Conservation (phyloP, 257 asterid species). For the Plantago major region DNA sequence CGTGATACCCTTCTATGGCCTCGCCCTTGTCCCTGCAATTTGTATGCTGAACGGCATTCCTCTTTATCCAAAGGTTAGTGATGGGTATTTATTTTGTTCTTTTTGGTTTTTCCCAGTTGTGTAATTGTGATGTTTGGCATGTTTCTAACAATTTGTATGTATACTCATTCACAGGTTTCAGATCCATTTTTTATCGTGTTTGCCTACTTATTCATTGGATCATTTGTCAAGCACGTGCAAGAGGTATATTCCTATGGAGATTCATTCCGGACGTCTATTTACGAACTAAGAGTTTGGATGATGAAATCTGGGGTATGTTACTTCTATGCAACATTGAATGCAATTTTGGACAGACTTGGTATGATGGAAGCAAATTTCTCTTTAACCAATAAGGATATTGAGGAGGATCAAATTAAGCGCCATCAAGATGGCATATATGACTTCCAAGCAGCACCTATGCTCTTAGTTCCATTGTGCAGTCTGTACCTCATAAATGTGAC, state of each 20-base stretch:
- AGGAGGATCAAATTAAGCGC: constrained; percentile 39
- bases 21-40: constrained; percentile 39
- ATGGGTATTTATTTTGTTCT: background rate
- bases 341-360: constrained; percentile 35
- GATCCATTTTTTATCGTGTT: constrained; percentile 44
- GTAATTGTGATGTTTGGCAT: background rate
- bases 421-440: constrained; percentile 45
- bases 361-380: constrained; percentile 44
- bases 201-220: constrained; percentile 37
- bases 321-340: constrained; percentile 43
- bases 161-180: constrained; percentile 36
- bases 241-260: constrained; percentile 43
- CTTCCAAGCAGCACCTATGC: constrained; percentile 41
- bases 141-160: constrained; percentile 13
- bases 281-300: constrained; percentile 63
- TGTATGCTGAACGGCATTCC: constrained; percentile 34
- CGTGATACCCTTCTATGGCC: constrained; percentile 27
- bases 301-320: constrained; percentile 48
- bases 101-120: background rate
- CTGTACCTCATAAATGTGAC: constrained; percentile 37
- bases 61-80: constrained; percentile 48
- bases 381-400: constrained; percentile 54
- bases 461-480: constrained; percentile 47
- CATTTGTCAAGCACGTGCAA: constrained; percentile 43
- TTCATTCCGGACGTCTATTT: constrained; percentile 42